Evolutionary conservation across 2,329 filamentous ascomycete genomes (phyloP), one percentile per base, ranked within the genome.

Genomic region (Exophiala phaeomuriformis): DNA sequence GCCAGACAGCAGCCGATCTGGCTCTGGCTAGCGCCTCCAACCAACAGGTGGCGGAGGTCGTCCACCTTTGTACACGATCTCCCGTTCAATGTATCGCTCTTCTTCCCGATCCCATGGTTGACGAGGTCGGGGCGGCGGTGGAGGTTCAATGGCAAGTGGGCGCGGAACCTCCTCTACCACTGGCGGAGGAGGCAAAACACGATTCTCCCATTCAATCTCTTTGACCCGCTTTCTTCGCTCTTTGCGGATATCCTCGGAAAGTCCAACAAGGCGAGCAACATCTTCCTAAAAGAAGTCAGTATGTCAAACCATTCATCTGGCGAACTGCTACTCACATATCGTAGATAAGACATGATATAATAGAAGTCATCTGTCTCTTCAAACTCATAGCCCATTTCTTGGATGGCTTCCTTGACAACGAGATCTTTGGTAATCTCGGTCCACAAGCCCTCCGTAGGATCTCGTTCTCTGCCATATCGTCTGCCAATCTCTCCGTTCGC

Each of bases 391-490:
- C 88, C 88, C 66, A 84, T 73, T 64, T 85, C 77, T 62, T 95
- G 85, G 60, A 97, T 87, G 12, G 93, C 93, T 67, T 96, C 90
- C 49, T 85, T 83, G 54, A 85, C 77, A 10, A 97, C 88, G 35
- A 97, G 72, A 62, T 95, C 90, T 72, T 95, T 95, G 43, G 91
- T 95, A 63, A 98, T 89, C 71, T 97, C 93, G 0, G 93, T 98
- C 91, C 91, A 97, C 75, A 95, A 87, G 55, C 85, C 82, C 52
- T 80, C 78, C 35, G 64, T 66, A 30, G 65, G 66, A 41, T 71
- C 64, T 36, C 69, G 70, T 37, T 67, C 59, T 5, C 65, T 66
- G 5, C 66, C 66, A 46, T 72, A 69, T 32, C 78, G 72, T 48
- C 76, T 77, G 27, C 66, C 71, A 53, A 74, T 68, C 9, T 68